Evolutionary conservation across 148 eudicot species (phyloP).

Genomic region (Arctostaphylos glauca): DNA sequence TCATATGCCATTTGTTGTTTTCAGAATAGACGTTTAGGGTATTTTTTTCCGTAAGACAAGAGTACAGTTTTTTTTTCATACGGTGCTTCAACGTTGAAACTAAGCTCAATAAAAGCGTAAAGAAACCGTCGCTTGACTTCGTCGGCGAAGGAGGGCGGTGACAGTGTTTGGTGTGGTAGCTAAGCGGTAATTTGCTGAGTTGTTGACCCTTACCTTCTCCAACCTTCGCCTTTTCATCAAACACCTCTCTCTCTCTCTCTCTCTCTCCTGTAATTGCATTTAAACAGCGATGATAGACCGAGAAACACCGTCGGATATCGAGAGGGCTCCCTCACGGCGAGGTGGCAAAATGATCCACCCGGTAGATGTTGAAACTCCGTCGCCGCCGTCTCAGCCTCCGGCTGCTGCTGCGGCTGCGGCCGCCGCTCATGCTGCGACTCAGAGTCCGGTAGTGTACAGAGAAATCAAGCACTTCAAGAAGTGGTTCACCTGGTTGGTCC

Average conservation of each 20-base stretch:
- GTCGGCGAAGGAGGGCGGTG: neutral
- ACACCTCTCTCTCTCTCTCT: constrained; percentile 3
- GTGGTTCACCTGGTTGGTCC: constrained; percentile 72
- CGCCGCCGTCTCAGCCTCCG: constrained; percentile 6
- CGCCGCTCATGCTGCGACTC: constrained; percentile 16
- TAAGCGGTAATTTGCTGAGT: neutral
- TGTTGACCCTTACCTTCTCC: neutral
- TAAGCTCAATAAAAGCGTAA: too few relatives aligned
- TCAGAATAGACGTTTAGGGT: too few relatives aligned
- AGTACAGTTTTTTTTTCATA: too few relatives aligned
- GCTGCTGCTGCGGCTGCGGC: constrained; percentile 10
- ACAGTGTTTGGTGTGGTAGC: neutral
- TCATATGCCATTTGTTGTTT: too few relatives aligned
- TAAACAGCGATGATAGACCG: neutral
- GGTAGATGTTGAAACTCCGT: constrained; percentile 22
- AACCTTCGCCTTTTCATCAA: neutral
- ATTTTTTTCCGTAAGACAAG: too few relatives aligned
- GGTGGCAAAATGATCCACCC: constrained; percentile 35
- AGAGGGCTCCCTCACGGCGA: constrained; percentile 22
- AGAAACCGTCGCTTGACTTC: neutral
- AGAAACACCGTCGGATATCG: constrained; percentile 11
- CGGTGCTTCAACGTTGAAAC: too few relatives aligned
- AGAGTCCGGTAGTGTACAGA: constrained; percentile 14
- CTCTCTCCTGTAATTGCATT: neutral
- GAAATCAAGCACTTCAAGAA: constrained; percentile 49